Conservation (phyloP, 1,139 yeast species). For the Magnusiomyces suaveolens region DNA sequence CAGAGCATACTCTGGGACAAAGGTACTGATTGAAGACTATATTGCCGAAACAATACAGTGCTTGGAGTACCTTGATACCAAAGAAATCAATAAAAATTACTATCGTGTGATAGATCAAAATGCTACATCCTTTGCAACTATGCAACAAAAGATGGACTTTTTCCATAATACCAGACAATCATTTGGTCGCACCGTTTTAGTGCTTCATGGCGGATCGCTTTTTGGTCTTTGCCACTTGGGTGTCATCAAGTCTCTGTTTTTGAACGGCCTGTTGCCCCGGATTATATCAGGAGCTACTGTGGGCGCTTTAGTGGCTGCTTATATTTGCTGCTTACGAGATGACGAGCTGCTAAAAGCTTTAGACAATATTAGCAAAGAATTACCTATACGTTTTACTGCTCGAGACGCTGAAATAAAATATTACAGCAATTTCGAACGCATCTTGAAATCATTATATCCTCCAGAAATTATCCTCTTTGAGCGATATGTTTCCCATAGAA, state of each 20-base stretch:
- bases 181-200: conserved; percentile 80
- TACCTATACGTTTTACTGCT: conserved; percentile 39
- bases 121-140: conserved; percentile 15
- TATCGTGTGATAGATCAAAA: conserved; percentile 3
- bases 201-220: conserved; percentile 87
- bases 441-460: conserved; percentile 57
- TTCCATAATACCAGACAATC: conserved; percentile 87
- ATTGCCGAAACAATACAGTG: conserved; percentile 66
- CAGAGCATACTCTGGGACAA: conserved; percentile 80
- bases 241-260: conserved; percentile 70
- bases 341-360: conserved; percentile 38
- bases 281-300: conserved; percentile 91
- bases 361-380: conserved; percentile 36
- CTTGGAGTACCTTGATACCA: conserved; percentile 41
- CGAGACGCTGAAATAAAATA: conserved; percentile 22
- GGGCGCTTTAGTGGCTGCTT: conserved; percentile 86
- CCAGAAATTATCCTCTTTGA: conserved; percentile 74
- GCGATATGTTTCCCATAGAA: conserved; percentile 64
- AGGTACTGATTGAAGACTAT: conserved; percentile 77
- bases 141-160: conserved; percentile 63
- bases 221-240: conserved; percentile 93
- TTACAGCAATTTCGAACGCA: conserved; percentile 28
- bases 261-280: conserved; percentile 66
- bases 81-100: background rate
- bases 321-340: conserved; percentile 61